Evolutionary conservation across 805 yeast species (phyloP).

Genomic region (Lipomyces spencermartinsiae): DNA sequence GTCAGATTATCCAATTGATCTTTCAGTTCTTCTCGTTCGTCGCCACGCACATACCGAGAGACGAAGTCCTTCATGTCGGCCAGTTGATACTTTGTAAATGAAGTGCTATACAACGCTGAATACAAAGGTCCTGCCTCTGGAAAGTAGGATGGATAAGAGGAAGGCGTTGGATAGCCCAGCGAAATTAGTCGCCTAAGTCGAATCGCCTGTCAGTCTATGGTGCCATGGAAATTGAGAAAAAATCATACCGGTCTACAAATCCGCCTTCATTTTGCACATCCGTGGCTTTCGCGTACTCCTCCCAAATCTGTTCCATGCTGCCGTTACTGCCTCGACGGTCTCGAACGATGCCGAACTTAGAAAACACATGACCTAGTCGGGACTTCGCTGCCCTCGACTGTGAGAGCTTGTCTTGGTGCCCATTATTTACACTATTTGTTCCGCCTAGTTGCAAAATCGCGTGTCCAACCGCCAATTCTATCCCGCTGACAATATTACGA

Average conservation of each 20-base stretch:
- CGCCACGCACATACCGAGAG: constrained; percentile 45
- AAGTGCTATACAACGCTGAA: background rate
- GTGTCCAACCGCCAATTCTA: constrained; percentile 18
- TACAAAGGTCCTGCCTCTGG: background rate
- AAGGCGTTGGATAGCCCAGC: constrained; percentile 10
- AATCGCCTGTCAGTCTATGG: background rate
- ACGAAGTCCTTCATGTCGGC: constrained; percentile 16
- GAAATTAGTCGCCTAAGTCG: background rate
- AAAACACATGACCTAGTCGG: background rate
- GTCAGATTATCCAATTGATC: constrained; percentile 56
- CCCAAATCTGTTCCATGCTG: constrained; percentile 9
- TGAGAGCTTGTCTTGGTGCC: constrained; percentile 11
- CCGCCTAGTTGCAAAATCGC: constrained; percentile 11
- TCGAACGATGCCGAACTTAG: constrained; percentile 15
- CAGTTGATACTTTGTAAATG: constrained; percentile 9
- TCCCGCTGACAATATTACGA: constrained; percentile 17
- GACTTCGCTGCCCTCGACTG: background rate
- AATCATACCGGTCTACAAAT: background rate
- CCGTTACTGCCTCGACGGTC: background rate
- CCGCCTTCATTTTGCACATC: background rate
- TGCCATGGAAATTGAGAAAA: background rate
- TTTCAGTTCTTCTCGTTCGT: constrained; percentile 61
- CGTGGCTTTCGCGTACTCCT: background rate
- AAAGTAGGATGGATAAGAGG: constrained; percentile 9
- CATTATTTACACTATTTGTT: constrained; percentile 6